phyloP scores from a whole-genome alignment of 345 rosid genomes.

The Carallia brachiata region DNA sequence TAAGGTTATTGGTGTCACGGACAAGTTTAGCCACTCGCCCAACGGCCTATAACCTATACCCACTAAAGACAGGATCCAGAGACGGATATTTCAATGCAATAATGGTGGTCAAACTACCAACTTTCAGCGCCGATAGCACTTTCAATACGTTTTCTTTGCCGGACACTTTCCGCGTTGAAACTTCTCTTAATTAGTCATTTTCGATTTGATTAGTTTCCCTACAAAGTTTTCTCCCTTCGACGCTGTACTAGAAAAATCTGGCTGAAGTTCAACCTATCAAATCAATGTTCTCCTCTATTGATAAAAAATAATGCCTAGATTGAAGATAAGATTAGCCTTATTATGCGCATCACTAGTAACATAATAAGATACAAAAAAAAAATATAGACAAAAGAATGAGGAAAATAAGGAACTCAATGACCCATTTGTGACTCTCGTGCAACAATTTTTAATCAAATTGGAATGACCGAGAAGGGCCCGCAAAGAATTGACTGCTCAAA shows the following conservation, averaged over 20 bases:
- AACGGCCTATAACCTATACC: not conserved
- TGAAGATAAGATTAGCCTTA: not conserved
- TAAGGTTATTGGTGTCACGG: not conserved
- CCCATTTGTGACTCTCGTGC: constrained; percentile 24
- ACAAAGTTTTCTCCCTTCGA: too few species aligned
- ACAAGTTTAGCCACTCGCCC: not conserved
- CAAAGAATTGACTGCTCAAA: constrained; percentile 15
- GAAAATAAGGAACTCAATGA: not conserved
- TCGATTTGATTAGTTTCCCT: too few species aligned
- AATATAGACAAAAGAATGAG: too few species aligned
- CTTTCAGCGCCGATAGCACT: not conserved
- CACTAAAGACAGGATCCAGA: not conserved
- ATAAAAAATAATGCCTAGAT: too few species aligned
- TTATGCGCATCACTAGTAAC: not conserved
- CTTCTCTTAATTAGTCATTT: too few species aligned
- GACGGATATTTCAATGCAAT: not conserved
- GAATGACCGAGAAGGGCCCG: not conserved
- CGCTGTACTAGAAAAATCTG: too few species aligned
- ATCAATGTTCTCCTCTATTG: too few species aligned
- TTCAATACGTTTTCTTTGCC: not conserved
- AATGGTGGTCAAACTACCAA: constrained; percentile 2
- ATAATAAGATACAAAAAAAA: not conserved
- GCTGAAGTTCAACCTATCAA: too few species aligned
- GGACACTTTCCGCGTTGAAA: too few species aligned
- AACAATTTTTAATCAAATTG: not conserved